Percentiles rank a stretch among this genome's conserved stretches.
Evolutionary conservation across 1,139 yeast genomes (phyloP).

Genomic region (Hemisphaericaspora xylanilytica): DNA sequence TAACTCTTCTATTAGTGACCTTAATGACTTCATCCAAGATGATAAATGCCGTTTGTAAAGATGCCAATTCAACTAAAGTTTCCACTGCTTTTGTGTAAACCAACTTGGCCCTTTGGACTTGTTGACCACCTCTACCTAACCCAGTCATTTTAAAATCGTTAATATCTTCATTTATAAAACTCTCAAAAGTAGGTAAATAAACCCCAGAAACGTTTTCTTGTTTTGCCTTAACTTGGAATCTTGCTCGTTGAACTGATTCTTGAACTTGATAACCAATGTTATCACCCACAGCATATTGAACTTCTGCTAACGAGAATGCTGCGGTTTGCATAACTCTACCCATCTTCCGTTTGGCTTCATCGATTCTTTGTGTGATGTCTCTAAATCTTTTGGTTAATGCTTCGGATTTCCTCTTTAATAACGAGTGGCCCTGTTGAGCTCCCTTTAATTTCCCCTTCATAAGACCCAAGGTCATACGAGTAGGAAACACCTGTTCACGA

Average conservation of each 20-base stretch:
- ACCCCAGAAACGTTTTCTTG: conserved; percentile 98
- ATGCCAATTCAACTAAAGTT: conserved; percentile 91
- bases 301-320: conserved; percentile 95
- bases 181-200: conserved; percentile 86
- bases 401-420: conserved; percentile 92
- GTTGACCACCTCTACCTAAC: conserved; percentile 97
- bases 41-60: conserved; percentile 92
- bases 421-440: conserved; percentile 93
- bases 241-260: conserved; percentile 86
- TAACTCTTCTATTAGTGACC: conserved; percentile 96
- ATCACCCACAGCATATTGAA: conserved; percentile 94
- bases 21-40: conserved; percentile 96
- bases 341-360: conserved; percentile 96
- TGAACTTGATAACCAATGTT: conserved; percentile 94
- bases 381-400: conserved; percentile 95
- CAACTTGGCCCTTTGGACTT: conserved; percentile 89
- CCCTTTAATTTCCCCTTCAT: conserved; percentile 97
- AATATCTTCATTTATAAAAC: conserved; percentile 75
- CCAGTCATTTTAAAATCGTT: conserved; percentile 97
- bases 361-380: conserved; percentile 90
- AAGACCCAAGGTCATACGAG: conserved; percentile 93
- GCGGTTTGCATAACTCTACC: conserved; percentile 99
- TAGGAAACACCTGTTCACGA: conserved; percentile 90
- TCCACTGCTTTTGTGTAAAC: conserved; percentile 95
- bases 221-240: conserved; percentile 86